Evolutionary conservation across 768 basidiomycete species (phyloP), one percentile per base, ranked within the genome.

Genomic region (Suillus sp.): DNA sequence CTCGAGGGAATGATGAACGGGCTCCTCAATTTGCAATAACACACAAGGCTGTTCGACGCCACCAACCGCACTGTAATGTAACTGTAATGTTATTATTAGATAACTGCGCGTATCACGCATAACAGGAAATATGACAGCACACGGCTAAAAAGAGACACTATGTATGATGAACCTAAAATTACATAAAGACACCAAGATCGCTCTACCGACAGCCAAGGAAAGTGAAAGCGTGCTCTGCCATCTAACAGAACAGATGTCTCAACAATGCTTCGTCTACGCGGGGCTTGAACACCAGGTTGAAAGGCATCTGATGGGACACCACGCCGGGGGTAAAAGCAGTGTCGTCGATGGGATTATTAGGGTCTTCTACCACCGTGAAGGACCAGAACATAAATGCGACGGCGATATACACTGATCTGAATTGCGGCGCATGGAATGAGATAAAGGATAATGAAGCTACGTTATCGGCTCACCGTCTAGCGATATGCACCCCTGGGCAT

Each of bases 371-470:
- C 34, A 91, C 75, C 0, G 66, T 78, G 75, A 90, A 90, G 0
- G 87, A 81, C 86, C 87, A 90, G n/a, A 87, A 78, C 7, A 86
- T 68, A 18, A 88, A 77, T 0, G 87, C 86, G 0, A 85, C 80
- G 64, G 86, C 88, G 61, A 90, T 77, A 68, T 86, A 88, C 4
- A 90, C 76, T 1, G 88, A 89, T 16, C 86, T 85, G 61, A n/a
- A 65, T 20, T 14, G 5, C 5, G 10, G 3, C 16, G 13, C 16
- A 34, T n/a, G n/a, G 40, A 34, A 7, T n/a, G 22, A 58, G 38
- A 32, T 1, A 27, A 48, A 40, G 1, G 3, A 20, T 32, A 2
- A 6, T 10, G 3, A 13, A 30, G 18, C 10, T 9, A 37, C 2
- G 34, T 4, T 59, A 7, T 30, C 20, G 22, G 25, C 61, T 38